These are phyloP conservation scores for Beta lomatogona DNA, from an alignment of 179 eudicot genomes.

Conservation along the genomic window DNA sequence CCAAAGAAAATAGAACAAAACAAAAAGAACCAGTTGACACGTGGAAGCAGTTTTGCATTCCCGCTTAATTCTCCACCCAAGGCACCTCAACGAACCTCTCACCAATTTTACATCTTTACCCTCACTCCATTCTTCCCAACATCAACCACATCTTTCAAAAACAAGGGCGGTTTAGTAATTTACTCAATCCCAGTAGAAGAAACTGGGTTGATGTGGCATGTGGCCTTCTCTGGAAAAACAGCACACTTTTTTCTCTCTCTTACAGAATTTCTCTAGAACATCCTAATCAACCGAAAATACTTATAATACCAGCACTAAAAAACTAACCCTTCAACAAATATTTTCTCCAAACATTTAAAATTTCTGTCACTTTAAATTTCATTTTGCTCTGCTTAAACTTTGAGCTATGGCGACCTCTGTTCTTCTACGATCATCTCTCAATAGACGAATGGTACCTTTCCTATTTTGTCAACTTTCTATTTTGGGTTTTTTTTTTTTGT, in stretches of 20 bases:
- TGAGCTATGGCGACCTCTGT: slow-evolving; percentile 8
- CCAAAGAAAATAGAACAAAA: no score
- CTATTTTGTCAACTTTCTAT: neutral
- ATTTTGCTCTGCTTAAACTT: neutral
- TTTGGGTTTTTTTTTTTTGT: neutral
- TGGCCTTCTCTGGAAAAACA: slow-evolving; percentile 4
- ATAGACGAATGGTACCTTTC: neutral
- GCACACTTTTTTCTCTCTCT: no score
- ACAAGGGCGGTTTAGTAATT: neutral
- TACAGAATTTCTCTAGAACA: no score
- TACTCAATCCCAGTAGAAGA: neutral
- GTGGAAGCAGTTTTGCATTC: neutral
- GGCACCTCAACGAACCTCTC: neutral
- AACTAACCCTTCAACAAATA: no score
- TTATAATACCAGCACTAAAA: neutral
- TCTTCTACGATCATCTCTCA: slow-evolving; percentile 21
- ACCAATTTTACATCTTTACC: neutral
- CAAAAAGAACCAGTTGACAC: neutral
- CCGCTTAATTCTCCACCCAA: neutral
- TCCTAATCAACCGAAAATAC: no score
- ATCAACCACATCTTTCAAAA: neutral
- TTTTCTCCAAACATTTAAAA: neutral
- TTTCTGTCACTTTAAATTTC: neutral
- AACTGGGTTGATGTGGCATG: slow-evolving; percentile 9
- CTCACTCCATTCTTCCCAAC: neutral